Conservation (phyloP, 1,284 basidiomycete species). For the Heimioporus punctisporus region DNA sequence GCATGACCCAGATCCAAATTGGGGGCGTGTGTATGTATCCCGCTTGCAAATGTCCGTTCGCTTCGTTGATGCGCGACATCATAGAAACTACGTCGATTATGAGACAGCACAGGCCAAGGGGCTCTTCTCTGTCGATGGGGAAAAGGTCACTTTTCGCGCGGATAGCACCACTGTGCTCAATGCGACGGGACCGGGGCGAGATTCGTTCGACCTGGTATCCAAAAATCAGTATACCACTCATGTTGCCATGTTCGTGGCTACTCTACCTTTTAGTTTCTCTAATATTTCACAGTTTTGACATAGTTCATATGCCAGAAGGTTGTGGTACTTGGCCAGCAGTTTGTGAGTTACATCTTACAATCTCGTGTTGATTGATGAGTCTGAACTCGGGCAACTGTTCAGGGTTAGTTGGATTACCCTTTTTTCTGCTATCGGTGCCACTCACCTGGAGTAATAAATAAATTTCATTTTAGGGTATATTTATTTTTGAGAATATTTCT, state of each 20-base stretch:
- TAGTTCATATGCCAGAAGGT: constrained; percentile 39
- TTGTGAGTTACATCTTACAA: constrained; percentile 14
- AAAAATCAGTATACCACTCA: constrained; percentile 33
- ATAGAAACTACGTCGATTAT: constrained; percentile 16
- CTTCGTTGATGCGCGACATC: background rate
- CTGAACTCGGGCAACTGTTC: background rate
- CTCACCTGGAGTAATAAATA: constrained; percentile 3
- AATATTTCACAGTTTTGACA: constrained; percentile 29
- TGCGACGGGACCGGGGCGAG: constrained; percentile 34
- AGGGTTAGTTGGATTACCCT: constrained; percentile 20
- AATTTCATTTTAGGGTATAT: constrained; percentile 12
- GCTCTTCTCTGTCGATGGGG: constrained; percentile 13
- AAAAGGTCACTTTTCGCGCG: constrained; percentile 18
- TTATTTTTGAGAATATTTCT: background rate
- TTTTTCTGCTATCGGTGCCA: background rate
- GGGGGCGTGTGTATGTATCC: constrained; percentile 17
- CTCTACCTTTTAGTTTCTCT: background rate
- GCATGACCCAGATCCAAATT: constrained; percentile 13
- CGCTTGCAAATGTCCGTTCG: background rate
- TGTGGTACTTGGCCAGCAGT: constrained; percentile 43
- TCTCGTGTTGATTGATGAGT: background rate
- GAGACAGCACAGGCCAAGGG: constrained; percentile 11
- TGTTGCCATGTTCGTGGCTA: constrained; percentile 31
- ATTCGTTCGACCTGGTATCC: constrained; percentile 37
- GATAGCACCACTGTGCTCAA: constrained; percentile 16